Base-by-base conservation (phyloP, 805 yeast species). In the Brettanomyces naardenensis region DNA sequence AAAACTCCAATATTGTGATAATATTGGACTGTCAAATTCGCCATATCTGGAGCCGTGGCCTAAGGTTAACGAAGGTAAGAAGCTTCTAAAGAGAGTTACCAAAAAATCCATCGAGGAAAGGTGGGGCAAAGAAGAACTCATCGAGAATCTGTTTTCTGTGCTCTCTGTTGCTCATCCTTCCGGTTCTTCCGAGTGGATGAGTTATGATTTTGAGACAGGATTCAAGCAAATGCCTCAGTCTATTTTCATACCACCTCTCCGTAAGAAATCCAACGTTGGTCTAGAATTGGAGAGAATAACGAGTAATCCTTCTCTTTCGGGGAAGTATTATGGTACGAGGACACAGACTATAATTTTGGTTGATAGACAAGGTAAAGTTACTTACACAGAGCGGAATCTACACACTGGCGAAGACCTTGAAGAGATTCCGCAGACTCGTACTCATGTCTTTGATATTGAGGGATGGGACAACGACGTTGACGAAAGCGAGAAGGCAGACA, bases 301-400 rank as follows among this genome's bases (percentile, higher is more conserved):
- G 2, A 31, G 31, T 15, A 19, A 23, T 13, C 27, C 25, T 7
- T 18, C 55, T 62, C 4, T 58, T n/a, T 59, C 66, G 13, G 86
- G 87, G 0, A 57, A 64, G 18, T 77, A 66, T 49, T 89, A 87
- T 53, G 96, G 96, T 1, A 88, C 97, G 0, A 62, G 96, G 38
- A 84, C 95, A 0, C 95, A 88, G 55, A 86, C 95, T 0, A 71
- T 87, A 2, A 66, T 87, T 3, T 48, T 85, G 18, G 66, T 83
- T 7, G 75, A 73, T 50, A 68, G 65, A 28, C 41, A 51, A 28
- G 67, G 84, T 49, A 40, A 60, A 27, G 43, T 82, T 17, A 69
- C 71, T 35, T 84, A 82, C 55, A 61, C 71, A 11, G 95, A 88
- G 53, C 63, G 66, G 34, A 73, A 74, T 39, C 47, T 82, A 15